phyloP scores from a whole-genome alignment of 2,329 filamentous ascomycete species.

The Xylaria sp. region DNA sequence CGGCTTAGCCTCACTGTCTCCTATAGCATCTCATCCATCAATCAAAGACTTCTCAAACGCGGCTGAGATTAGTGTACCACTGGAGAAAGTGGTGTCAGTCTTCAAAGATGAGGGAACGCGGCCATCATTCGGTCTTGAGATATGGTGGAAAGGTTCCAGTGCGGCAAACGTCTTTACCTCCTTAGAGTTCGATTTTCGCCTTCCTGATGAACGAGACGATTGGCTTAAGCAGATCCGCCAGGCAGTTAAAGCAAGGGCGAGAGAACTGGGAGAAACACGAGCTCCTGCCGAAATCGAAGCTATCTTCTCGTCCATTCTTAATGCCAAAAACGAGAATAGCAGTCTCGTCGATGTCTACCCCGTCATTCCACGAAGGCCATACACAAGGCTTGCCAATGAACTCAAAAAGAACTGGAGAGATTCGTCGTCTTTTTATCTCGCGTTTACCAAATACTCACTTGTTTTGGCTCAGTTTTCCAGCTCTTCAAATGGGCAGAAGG shows the following conservation, averaged over 20 bases:
- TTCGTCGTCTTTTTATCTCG: conserved; percentile 64
- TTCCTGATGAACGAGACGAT: conserved; percentile 61
- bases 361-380: conserved; percentile 61
- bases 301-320: conserved; percentile 60
- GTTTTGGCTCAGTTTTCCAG: conserved; percentile 63
- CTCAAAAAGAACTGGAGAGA: conserved; percentile 60
- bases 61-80: conserved; percentile 57
- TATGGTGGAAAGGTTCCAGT: conserved; percentile 63
- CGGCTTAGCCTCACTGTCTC: conserved; percentile 50
- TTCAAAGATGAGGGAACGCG: conserved; percentile 63
- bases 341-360: conserved; percentile 61
- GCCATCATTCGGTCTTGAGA: conserved; percentile 63
- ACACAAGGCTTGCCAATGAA: conserved; percentile 54
- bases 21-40: conserved; percentile 50
- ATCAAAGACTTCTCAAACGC: conserved; percentile 40
- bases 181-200: conserved; percentile 61
- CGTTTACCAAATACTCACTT: conserved; percentile 64
- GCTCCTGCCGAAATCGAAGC: conserved; percentile 60
- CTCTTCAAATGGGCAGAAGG: conserved; percentile 57
- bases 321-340: conserved; percentile 55
- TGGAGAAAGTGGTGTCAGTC: conserved; percentile 62
- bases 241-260: conserved; percentile 50
- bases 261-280: conserved; percentile 50
- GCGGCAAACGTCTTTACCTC: conserved; percentile 59
- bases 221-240: conserved; percentile 61